Evolutionary conservation across 2,329 filamentous ascomycete genomes (phyloP), one percentile per base, ranked within the genome.

Genomic region (Fusarium nodosum): DNA sequence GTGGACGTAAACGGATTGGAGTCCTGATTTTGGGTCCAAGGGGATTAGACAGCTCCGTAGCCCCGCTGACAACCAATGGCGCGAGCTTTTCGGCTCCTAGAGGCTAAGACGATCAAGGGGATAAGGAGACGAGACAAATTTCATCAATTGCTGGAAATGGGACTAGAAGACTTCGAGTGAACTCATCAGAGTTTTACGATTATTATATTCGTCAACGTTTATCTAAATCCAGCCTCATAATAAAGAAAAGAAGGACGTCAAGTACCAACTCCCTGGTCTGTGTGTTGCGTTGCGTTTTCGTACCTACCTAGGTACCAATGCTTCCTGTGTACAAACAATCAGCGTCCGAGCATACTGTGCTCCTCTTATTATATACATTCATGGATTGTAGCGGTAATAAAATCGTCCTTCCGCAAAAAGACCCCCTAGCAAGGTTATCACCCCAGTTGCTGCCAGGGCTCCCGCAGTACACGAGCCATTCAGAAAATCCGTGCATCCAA

Each of bases 371-470:
- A 51, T 51, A 33, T 51, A 36, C 48, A 51, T 39, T 18, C 24
- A 51, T 51, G 33, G 33, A 51, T 51, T 39, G 18, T 22, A 39
- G 33, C 24, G 39, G 18, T 12, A 51, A 26, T 51, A 18, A 34
- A 46, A 51, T 33, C 48, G 48, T 51, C 48, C 48, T 51, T 51
- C 48, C 48, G 33, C 48, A 51, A 51, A 51, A 51, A 51, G 33
- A 13, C 18, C 62, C 52, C 71, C 71, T 74, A 72, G 66, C 63
- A 70, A 59, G 58, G 71, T 66, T 42, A 33, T 28, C 62, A 53
- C 56, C 72, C 72, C 72, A 72, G 72, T 71, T 74, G 71, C 71
- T 71, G 69, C 71, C 71, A 74, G 70, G 71, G 66, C 72, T 72
- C 71, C 70, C 72, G 68, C 70, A 74, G 63, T 55, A 55, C 48